Evolutionary conservation across 139 green algal species (phyloP).

Genomic region (Desmodesmus armatus): DNA sequence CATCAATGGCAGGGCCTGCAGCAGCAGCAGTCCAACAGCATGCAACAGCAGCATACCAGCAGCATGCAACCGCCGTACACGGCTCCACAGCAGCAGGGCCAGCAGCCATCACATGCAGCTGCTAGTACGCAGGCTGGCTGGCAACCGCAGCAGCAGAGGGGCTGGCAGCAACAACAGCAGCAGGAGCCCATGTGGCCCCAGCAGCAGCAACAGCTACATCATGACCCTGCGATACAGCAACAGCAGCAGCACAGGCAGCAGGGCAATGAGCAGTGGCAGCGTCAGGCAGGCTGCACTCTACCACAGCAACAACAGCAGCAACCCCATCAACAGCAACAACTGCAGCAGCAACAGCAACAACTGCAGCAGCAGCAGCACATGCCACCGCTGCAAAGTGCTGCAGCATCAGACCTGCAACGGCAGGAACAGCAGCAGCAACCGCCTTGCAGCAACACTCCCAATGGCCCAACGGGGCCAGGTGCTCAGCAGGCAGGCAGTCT

Average conservation of each 20-base stretch:
- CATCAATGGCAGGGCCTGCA: too few species aligned
- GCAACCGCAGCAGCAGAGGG: conserved; percentile 22
- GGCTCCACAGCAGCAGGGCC: not conserved
- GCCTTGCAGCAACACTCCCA: too few species aligned
- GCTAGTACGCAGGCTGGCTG: not conserved
- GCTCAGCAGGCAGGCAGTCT: not conserved
- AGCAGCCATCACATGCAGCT: not conserved
- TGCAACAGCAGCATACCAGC: not conserved
- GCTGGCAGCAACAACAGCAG: too few species aligned
- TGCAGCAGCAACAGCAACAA: conserved; percentile 14
- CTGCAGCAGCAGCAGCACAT: conserved; percentile 9
- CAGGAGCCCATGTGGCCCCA: not conserved
- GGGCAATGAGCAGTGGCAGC: not conserved
- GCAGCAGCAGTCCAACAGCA: not conserved
- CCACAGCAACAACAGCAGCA: not conserved
- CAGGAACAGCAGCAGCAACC: conserved; percentile 10
- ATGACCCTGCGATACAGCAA: not conserved
- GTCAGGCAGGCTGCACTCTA: not conserved
- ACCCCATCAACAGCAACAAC: conserved; percentile 21
- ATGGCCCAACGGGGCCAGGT: too few species aligned
- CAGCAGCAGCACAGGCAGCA: not conserved
- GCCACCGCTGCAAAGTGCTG: not conserved
- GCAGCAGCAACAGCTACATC: not conserved
- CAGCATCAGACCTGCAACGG: not conserved
- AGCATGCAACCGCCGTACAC: not conserved